Percentiles rank a stretch among this genome's conserved stretches.
Evolutionary conservation across 2,329 filamentous ascomycete species (phyloP).

Genomic region (Colletotrichum tamarilloi): DNA sequence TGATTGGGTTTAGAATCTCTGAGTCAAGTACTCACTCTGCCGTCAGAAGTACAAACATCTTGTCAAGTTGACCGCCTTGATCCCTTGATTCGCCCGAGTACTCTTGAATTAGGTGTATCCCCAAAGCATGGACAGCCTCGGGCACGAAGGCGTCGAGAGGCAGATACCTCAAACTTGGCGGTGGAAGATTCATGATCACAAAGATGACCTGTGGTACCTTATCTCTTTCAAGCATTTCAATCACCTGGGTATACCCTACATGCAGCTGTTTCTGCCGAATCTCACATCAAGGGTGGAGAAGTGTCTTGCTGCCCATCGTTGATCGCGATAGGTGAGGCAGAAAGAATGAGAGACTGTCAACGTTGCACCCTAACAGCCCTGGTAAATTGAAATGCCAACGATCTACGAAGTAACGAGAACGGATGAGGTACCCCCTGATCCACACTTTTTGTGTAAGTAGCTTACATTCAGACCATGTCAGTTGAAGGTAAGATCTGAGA

Average conservation of each 20-base stretch:
- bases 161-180: background rate
- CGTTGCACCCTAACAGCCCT: background rate
- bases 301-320: background rate
- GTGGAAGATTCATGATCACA: background rate
- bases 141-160: background rate
- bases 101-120: background rate
- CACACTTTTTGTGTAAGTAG: background rate
- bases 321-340: background rate
- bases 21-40: background rate
- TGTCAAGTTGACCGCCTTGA: background rate
- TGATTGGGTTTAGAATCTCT: background rate
- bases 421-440: background rate
- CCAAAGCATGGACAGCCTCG: background rate
- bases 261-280: background rate
- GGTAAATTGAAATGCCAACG: background rate
- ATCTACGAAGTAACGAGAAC: background rate
- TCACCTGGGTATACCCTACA: background rate
- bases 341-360: background rate
- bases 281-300: background rate
- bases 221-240: background rate
- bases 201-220: background rate
- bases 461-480: background rate
- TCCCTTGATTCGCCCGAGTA: background rate
- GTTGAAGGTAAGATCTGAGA: background rate
- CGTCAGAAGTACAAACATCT: background rate